Base-by-base conservation (phyloP, 106 monocot species). In the Dioscorea alata region DNA sequence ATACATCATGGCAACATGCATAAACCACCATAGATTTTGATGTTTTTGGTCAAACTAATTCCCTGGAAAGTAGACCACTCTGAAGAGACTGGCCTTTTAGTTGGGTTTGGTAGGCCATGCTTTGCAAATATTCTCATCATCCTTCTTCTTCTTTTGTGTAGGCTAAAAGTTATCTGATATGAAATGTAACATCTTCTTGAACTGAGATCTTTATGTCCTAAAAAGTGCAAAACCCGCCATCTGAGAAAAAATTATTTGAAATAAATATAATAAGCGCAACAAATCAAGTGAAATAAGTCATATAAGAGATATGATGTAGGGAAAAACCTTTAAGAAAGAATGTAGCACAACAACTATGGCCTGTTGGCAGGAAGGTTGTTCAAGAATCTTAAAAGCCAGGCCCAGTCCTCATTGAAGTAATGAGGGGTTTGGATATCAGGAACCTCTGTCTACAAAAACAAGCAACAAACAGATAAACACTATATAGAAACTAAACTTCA, bases 371-470 rank as follows among this genome's bases (percentile, higher is more conserved):
- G 96, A 8, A 92, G 74, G 48, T 61, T 20, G 61, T 97, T 97
- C 2, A 92, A 75, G 67, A 89, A 89, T 78, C 77, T 86, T 4
- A 92, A 92, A 73, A 97, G 80, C 96, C 96, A 97, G 57, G 74
- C 76, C 96, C 96, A 97, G 49, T 92, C 96, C 72, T 92, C 84
- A 54, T 79, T 78, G 62, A 97, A 65, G n/a, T 89, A 92, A 75
- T 86, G 76, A 34, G 86, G 86, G 67, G 89, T 86, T 63, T 58
- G 70, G 17, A 88, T 24, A 52, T 77, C 84, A 20, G 64, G 65
- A 33, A 81, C 82, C 61, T 92, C 92, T 14, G 86, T 86, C 92
- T 95, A 86, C 60, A 70, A 76, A 74, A 10, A n/a, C n/a, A n/a
- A n/a, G n/a, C n/a, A n/a, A n/a, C n/a, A n/a, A n/a, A n/a, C n/a